Evolutionary conservation across 768 basidiomycete species (phyloP).

Genomic region (Krasilnikovozyma curviuscula): DNA sequence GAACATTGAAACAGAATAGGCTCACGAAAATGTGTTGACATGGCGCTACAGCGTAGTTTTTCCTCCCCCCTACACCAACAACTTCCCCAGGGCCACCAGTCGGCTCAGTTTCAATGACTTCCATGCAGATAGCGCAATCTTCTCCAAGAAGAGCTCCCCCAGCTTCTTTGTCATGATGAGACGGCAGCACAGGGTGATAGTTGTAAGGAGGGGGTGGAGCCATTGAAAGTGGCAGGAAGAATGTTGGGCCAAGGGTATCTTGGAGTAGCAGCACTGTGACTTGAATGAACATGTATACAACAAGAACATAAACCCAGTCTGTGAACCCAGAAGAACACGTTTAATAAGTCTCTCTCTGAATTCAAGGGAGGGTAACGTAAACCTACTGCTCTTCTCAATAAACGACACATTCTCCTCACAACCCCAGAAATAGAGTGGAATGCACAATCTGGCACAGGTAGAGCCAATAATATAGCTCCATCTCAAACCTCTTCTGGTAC

Average conservation of each 20-base stretch:
- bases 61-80: neutral
- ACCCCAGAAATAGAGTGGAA: neutral
- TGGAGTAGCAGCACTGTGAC: neutral
- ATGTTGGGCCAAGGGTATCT: neutral
- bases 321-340: too few species aligned
- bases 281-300: neutral
- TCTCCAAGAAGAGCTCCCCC: neutral
- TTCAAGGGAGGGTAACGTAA: neutral
- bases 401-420: constrained; percentile 6
- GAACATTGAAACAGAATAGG: neutral
- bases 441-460: neutral
- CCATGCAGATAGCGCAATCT: constrained; percentile 12
- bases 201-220: constrained; percentile 9
- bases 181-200: neutral
- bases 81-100: neutral
- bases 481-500: neutral
- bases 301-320: too few species aligned
- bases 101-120: neutral
- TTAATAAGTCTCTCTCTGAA: neutral
- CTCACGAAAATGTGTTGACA: constrained; percentile 10
- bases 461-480: constrained; percentile 7
- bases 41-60: constrained; percentile 2
- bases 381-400: constrained; percentile 7
- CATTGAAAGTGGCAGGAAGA: constrained; percentile 2
- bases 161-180: neutral